These are phyloP conservation scores for Phallus indusiatus DNA, from an alignment of 768 basidiomycete species.

Conservation along the genomic window DNA sequence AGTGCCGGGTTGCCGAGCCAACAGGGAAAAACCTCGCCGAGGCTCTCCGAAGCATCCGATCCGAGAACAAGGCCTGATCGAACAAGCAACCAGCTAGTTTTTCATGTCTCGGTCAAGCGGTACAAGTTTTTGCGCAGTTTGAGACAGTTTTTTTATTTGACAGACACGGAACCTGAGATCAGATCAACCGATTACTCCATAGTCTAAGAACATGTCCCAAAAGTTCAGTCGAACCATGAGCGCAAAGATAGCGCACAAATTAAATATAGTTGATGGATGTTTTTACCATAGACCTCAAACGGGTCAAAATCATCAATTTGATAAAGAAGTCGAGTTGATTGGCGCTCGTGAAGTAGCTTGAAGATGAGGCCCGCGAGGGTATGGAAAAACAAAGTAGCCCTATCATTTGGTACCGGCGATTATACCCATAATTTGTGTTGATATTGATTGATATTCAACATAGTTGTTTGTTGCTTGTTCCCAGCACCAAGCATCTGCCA, in stretches of 20 bases:
- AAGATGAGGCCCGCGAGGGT: neutral
- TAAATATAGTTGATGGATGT: neutral
- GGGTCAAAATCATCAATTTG: neutral
- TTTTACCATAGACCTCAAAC: neutral
- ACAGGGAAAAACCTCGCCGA: neutral
- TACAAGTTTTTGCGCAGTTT: too few species aligned
- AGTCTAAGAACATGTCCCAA: neutral
- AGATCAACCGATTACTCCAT: neutral
- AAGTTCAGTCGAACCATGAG: too few species aligned
- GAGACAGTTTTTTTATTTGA: too few species aligned
- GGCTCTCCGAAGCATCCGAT: neutral
- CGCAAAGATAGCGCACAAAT: neutral
- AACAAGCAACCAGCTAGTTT: neutral
- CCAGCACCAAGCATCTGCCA: neutral
- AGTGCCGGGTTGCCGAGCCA: neutral
- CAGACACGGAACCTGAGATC: neutral
- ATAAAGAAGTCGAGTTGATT: neutral
- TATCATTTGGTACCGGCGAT: neutral
- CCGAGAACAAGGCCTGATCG: neutral
- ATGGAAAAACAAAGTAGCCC: neutral
- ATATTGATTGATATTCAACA: neutral
- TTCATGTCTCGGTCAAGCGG: too few species aligned
- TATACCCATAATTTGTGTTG: neutral
- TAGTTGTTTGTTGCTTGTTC: neutral
- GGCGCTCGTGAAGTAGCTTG: neutral